Evolutionary conservation across 192 early-diverging fungal genomes (phyloP), one percentile per base, ranked within the genome.

Genomic region (Coemansia sp.): DNA sequence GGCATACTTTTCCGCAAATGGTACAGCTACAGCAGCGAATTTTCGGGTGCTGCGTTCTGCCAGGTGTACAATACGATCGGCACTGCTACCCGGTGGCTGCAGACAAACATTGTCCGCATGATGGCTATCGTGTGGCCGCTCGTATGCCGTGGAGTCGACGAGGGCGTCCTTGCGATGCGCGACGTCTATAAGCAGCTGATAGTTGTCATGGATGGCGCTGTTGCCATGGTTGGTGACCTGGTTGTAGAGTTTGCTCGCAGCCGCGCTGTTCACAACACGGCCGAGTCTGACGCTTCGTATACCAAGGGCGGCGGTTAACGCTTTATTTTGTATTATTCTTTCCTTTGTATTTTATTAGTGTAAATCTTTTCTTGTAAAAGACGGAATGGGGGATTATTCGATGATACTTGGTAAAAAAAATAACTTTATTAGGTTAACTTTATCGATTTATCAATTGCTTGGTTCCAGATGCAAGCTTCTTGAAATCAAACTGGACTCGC

Each of bases 161-260:
- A 80, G 11, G 71, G 60, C 2, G 55, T 34, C 10, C 69, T 45
- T 41, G 77, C 72, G 9, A 73, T 72, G 69, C 60, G 55, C 8
- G 77, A 80, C 15, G 63, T 80, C 16, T 68, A 70, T 35, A n/a
- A 30, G 4, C 72, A 66, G 72, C 68, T 80, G 24, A 68, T 63
- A 9, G 60, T 65, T 0, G 35, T 48, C 0, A 72, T 80, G 0
- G 77, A 80, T 62, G 9, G 26, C 2, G 62, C 62, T 3, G 77
- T 69, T 12, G 72, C 61, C 0, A 38, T 64, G 39, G 66, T 72
- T 39, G 77, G 77, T 14, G 77, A 80, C 23, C 49, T 62, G 20
- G 63, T 80, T 24, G 69, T 80, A 0, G 69, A 74, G 1, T 71
- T 60, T 64, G 77, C 77, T 14, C 77, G 66, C 16, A 64, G 63